Base-by-base conservation (phyloP, 2,329 filamentous ascomycete species). In the Penicillium sp. region DNA sequence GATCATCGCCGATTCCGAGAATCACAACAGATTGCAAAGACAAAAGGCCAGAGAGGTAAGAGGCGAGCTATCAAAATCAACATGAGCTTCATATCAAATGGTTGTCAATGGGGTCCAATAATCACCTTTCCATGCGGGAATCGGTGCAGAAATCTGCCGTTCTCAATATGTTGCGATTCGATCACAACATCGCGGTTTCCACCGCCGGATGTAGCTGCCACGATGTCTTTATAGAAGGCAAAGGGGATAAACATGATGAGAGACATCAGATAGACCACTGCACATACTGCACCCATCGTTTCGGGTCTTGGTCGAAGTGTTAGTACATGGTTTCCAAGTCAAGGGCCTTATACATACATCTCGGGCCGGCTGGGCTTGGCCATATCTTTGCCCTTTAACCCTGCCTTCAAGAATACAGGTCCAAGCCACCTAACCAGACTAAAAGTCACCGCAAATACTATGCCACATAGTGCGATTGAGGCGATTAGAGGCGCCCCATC, bases 161-260 rank as follows among this genome's bases (percentile, higher is more conserved):
- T 86, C 72, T 95, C 87, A 56, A 92, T 84, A 59, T 90, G 80
- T 60, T 88, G 83, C 41, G 85, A 77, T 69, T 89, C 84, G 65
- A 91, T 75, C 11, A 95, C 88, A 6, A 94, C 85, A 76, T 97
- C 93, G 60, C 90, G 82, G 74, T 97, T 97, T 45, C 92, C 92
- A 60, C 91, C 92, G 59, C 92, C 94, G 61, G 91, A 96, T 18
- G 94, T 97, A 36, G 92, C 91, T 14, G 91, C 90, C 26, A 97
- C 92, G 62, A 99, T 95, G 71, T 97, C 93, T 76, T 97, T 96
- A 79, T 97, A 97, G 74, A 99, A 97, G 1, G 92, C 90, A 74
- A 97, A 96, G 0, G 94, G 94, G 55, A 97, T 91, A 72, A 99
- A 99, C 59, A 91, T 78, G 62, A 97, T 95, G 62, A 97, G 82